Evolutionary conservation across 2,329 filamentous ascomycete species (phyloP).

Genomic region (Trichophyton rubrum): DNA sequence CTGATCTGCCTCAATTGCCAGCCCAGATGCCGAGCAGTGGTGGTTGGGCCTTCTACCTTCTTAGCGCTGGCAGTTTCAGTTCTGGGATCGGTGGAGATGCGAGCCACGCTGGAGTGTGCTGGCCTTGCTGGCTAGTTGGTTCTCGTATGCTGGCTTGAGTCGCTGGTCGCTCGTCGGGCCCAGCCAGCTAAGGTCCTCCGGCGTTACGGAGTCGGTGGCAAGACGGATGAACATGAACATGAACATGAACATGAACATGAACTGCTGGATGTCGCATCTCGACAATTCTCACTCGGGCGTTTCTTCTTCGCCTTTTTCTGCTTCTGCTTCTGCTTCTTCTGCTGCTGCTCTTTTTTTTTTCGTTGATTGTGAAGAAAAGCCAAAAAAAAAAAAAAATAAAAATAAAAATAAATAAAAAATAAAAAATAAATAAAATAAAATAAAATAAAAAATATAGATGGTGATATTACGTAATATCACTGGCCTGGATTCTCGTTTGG

Average conservation of each 20-base stretch:
- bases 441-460: too few relatives aligned
- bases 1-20: not conserved
- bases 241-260: too few relatives aligned
- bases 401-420: too few relatives aligned
- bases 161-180: not conserved
- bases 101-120: not conserved
- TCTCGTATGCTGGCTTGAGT: not conserved
- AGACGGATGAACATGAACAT: too few relatives aligned
- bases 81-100: not conserved
- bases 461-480: not conserved
- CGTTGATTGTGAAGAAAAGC: not conserved
- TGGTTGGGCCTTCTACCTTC: not conserved
- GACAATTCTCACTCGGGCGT: too few relatives aligned
- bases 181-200: too few relatives aligned
- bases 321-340: too few relatives aligned
- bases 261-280: too few relatives aligned
- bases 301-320: too few relatives aligned
- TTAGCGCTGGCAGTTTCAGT: not conserved
- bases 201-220: not conserved
- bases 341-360: too few relatives aligned
- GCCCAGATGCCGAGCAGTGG: not conserved
- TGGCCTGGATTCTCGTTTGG: not conserved
- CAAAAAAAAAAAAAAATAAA: not conserved
- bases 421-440: too few relatives aligned
- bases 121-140: not conserved